Evolutionary conservation across 805 yeast species (phyloP), one percentile per base, ranked within the genome.

Genomic region (Sporopachydermia quercuum): DNA sequence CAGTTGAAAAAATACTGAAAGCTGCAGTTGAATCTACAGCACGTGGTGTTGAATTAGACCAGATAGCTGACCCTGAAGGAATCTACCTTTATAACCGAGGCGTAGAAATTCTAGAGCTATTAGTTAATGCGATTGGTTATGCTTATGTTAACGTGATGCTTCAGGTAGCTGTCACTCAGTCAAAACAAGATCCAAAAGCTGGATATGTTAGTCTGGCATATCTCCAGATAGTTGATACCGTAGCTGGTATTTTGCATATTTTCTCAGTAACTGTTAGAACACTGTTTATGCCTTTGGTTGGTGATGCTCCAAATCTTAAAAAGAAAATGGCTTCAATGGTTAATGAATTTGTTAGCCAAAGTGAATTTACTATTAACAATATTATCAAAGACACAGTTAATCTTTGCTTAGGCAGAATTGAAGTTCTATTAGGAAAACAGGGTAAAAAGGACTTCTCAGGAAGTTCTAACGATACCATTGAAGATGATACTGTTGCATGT

Each of bases 11-110:
- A 3, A 70, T 83, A 42, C 61, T 85, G 34, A 77, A 76, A 47
- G 71, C 81, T 14, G 70, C 78, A 4, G 78, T 84, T 27, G 96
- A 86, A 57, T 69, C 87, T 1, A 63, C 85, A 3, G 78, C 87
- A 2, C 66, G 96, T 52, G 65, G 79, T 3, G 67, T 83, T 49
- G 95, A 85, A 53, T 61, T 84, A 33, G 66, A 76, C 0, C 83
- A 89, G 1, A 23, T 23, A 23, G 2, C 41, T 47, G n/a, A 36
- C 30, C 2, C 50, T 8, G 30, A 23, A 8, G n/a, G 30, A 8
- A 61, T 62, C 18, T 74, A 70, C 42, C 63, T 81, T 2, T 68
- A 78, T 4, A 76, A 70, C 36, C 71, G 76, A 49, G 70, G 84
- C 0, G 58, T 74, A 36, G 86, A 76, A 44, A 56, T 87, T 11